Base-by-base conservation (phyloP, 164 flowering plant species). In the Aristolochia contorta region DNA sequence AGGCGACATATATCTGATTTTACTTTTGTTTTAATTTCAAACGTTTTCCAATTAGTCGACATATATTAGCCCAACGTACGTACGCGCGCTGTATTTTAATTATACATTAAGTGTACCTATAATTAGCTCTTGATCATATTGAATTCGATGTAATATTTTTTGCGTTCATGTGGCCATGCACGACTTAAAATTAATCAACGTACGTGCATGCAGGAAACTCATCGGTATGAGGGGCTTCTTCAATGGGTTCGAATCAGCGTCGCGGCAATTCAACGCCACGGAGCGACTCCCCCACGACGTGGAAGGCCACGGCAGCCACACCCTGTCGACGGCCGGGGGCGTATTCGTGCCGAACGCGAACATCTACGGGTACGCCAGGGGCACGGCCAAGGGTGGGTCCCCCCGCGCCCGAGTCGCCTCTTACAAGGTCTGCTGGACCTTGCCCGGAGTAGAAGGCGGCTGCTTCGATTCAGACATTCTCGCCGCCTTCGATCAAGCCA, bases 241-340 rank as follows among this genome's bases (percentile, higher is more conserved):
- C 47, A 33, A 50, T 23, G 64, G 64, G 5, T 77, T 79, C 64
- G 46, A 56, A 0, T 20, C 25, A 0, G 65, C 59, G 0, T 59
- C 67, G 16, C 2, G n/a, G 1, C 3, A 61, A 8, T 21, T 49
- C 4, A 10, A 19, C 5, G 23, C 16, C 0, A 81, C 74, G 2
- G 13, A 72, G 2, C 48, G 16, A 5, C 70, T 84, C 2, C 70
- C 81, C 23, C 75, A 84, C 0, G 92, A 89, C 73, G 0, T 22
- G 0, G 79, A 68, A 0, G 96, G 96, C 13, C 96, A 89, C 62
- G 96, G 96, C 2, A 53, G 18, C 14, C 56, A 53, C 30, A 53
- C 96, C 5, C 65, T 89, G 13, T 86, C 96, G 0, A 89, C 88
- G 0, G 91, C 90, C 7, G 96, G 81, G 0, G 92, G 96, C 6